phyloP scores from a whole-genome alignment of 768 basidiomycete species.

The Boletales sp. region DNA sequence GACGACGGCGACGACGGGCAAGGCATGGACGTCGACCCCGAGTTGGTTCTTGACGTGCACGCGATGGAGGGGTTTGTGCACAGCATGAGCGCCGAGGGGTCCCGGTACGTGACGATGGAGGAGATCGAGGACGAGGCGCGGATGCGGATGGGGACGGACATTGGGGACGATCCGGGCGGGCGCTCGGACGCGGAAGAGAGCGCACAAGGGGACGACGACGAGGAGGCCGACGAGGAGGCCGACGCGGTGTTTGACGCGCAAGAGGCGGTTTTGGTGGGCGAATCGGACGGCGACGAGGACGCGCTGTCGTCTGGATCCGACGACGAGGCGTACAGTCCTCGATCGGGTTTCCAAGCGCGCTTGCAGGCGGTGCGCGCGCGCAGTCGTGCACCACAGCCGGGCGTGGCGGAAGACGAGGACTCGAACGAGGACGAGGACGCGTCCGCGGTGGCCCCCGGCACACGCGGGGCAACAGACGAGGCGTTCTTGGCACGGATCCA shows the following conservation, averaged over 20 bases:
- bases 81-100: constrained; percentile 48
- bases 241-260: constrained; percentile 30
- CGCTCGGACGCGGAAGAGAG: too few relatives aligned
- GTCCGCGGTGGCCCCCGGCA: constrained; percentile 14
- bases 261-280: constrained; percentile 43
- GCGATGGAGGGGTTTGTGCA: constrained; percentile 54
- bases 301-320: constrained; percentile 27
- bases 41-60: constrained; percentile 42
- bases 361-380: constrained; percentile 31
- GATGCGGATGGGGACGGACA: too few relatives aligned
- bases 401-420: constrained; percentile 22
- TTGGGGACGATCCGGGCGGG: too few relatives aligned
- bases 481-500: constrained; percentile 52
- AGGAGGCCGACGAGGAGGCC: constrained; percentile 30
- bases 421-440: constrained; percentile 33
- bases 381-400: constrained; percentile 13
- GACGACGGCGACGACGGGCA: constrained; percentile 29
- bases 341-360: constrained; percentile 34
- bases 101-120: constrained; percentile 55
- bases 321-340: constrained; percentile 29
- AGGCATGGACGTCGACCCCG: constrained; percentile 67
- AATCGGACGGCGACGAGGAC: constrained; percentile 23
- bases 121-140: constrained; percentile 56
- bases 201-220: constrained; percentile 52
- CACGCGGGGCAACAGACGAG: constrained; percentile 55